Evolutionary conservation across 2,329 filamentous ascomycete genomes (phyloP), one percentile per base, ranked within the genome.

Genomic region (Ophiostoma australiae): DNA sequence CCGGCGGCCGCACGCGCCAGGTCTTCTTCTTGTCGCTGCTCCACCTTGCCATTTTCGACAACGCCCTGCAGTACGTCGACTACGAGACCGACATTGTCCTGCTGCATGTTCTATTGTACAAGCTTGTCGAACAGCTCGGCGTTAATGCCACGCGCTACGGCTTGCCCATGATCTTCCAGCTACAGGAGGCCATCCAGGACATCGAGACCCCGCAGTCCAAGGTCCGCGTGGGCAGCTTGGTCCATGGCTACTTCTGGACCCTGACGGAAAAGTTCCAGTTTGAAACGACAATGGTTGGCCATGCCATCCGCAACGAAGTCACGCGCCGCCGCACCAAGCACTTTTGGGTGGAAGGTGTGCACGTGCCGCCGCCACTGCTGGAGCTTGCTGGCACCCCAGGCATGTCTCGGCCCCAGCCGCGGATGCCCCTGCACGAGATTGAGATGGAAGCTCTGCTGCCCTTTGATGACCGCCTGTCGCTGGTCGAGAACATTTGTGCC

Each of bases 11-110:
- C 73, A 80, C 81, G 10, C 81, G 83, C 3, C 86, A 86, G 61
- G 89, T 88, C n/a, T 89, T 88, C 58, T 97, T 97, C 77, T 80
- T 97, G 68, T 87, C 92, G 70, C 83, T 96, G 3, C 83, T 98
- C 3, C 94, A 97, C 80, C 84, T 97, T 65, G 90, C 91, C 68
- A 86, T 95, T n/a, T 97, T 96, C 79, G 94, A 98, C 78, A 92
- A 91, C 75, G 91, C 92, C 8, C 81, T 94, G 31, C 90, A 95
- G 75, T 88, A 84, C 74, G 84, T 91, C 31, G 86, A 90, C 35
- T 89, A 86, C 65, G 91, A 95, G 73, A 84, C 87, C 0, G 93
- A 97, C 75, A 85, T 96, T 39, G 81, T 92, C 37, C 81, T 96
- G 17, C 82, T 97, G 10, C 93, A 97, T 77, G 83, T 93, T 3